Evolutionary conservation across 2,329 filamentous ascomycete species (phyloP).

Genomic region (Phialemoniopsis sp.): DNA sequence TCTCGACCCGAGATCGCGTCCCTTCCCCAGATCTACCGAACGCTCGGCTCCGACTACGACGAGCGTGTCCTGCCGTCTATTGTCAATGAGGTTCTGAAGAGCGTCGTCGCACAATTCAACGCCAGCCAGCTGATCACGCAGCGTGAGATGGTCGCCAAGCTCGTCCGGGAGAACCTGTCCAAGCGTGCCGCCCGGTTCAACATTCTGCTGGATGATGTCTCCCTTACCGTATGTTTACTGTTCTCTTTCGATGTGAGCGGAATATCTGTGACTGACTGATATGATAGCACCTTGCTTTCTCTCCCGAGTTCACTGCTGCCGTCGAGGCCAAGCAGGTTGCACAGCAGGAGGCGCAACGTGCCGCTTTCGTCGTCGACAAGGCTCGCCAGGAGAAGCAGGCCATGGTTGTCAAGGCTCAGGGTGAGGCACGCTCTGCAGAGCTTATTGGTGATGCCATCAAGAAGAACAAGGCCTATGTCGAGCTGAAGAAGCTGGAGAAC

Average conservation of each 20-base stretch:
- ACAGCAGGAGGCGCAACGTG: constrained; percentile 92
- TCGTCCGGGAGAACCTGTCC: constrained; percentile 91
- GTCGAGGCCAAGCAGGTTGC: constrained; percentile 73
- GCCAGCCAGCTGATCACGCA: constrained; percentile 97
- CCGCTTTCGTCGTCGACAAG: constrained; percentile 97
- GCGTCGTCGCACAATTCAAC: constrained; percentile 98
- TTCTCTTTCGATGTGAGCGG: no score
- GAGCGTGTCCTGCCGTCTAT: constrained; percentile 96
- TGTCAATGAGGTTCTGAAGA: constrained; percentile 98
- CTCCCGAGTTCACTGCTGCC: constrained; percentile 68
- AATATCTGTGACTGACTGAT: neutral
- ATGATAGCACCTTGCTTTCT: constrained; percentile 64
- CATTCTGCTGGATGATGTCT: constrained; percentile 95
- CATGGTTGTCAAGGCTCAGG: constrained; percentile 96
- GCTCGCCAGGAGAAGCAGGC: constrained; percentile 99
- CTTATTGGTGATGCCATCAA: constrained; percentile 99
- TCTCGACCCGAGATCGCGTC: constrained; percentile 84
- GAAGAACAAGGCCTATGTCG: constrained; percentile 96
- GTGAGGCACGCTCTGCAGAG: constrained; percentile 96
- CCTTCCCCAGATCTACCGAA: constrained; percentile 95
- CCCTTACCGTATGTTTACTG: constrained; percentile 74
- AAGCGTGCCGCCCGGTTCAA: constrained; percentile 93
- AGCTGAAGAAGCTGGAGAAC: constrained; percentile 97
- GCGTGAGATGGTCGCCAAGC: constrained; percentile 88
- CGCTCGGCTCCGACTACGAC: constrained; percentile 91